Evolutionary conservation across 805 yeast species (phyloP), one percentile per base, ranked within the genome.

Genomic region (Candida morakotiae): DNA sequence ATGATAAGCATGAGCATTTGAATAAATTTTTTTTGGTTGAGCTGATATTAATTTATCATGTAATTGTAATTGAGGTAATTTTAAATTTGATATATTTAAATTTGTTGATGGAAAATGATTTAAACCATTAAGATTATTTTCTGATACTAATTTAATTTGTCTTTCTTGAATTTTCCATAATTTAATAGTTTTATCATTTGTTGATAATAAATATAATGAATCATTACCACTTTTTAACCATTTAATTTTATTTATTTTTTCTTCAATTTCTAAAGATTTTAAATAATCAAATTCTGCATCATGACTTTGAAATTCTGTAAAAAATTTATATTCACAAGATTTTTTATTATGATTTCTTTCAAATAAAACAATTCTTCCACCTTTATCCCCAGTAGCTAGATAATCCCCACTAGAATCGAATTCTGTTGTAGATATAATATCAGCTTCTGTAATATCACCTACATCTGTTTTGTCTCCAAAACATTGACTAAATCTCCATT

Each of bases 391-490:
- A 1, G 98, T 93, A 42, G 98, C 99, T 40, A 93, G 68, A 55
- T 83, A 93, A 56, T 93, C 88, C 35, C 99, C 99, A 6, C 93
- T 78, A 55, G 82, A 85, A 59, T 93, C 96, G 54, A 93, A 93
- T 64, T 93, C 98, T 28, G 93, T 97, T 2, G 98, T 87, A 14
- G 96, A 85, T 44, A 93, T 93, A 56, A 93, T 89, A 60, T 93
- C 99, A 3, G 97, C 96, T 56, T 89, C 98, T 2, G 96, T 88
- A 53, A 89, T 87, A 53, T 81, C 84, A 48, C 91, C 98, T 40
- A 89, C 83, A 60, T 93, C 99, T 33, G 96, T 96, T 62, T 94
- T 93, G 62, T 93, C 98, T 46, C 99, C 99, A 72, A 93, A 93
- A 62, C 99, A 93, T 62, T 89, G 98, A 51, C 95, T 84, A 60